Conservation (phyloP, 768 basidiomycete species). For the Tulasnella sp. region DNA sequence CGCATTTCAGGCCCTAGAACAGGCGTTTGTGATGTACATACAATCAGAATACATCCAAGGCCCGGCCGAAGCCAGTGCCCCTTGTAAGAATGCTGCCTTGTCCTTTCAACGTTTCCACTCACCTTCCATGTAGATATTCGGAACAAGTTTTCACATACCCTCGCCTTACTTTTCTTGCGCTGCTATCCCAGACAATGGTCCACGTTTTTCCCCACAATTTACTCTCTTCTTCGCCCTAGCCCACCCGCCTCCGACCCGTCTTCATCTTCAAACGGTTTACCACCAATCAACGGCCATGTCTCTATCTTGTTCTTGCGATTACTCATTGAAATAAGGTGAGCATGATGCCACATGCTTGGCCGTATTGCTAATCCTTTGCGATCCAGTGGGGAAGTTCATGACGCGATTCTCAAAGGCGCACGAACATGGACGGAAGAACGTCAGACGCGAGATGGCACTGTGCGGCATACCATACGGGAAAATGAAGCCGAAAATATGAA, state of each 20-base stretch:
- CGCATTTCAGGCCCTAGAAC: constrained; percentile 38
- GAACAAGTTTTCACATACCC: constrained; percentile 89
- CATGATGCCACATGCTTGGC: background rate
- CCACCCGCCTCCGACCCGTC: constrained; percentile 23
- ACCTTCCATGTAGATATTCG: constrained; percentile 53
- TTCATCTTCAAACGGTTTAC: constrained; percentile 27
- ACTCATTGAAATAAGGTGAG: constrained; percentile 59
- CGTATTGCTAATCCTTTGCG: background rate
- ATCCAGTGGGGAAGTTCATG: constrained; percentile 83
- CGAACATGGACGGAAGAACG: constrained; percentile 56
- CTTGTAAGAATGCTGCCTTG: constrained; percentile 47
- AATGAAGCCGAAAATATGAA: constrained; percentile 74
- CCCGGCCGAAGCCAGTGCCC: constrained; percentile 62
- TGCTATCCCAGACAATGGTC: constrained; percentile 81
- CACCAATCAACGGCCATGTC: constrained; percentile 68
- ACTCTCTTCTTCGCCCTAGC: constrained; percentile 52
- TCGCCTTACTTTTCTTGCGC: constrained; percentile 79
- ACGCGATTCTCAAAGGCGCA: constrained; percentile 84
- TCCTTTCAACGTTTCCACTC: constrained; percentile 16
- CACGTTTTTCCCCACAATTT: constrained; percentile 66
- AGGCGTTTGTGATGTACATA: constrained; percentile 68
- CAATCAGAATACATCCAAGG: constrained; percentile 82
- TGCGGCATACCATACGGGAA: constrained; percentile 83
- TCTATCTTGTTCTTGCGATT: constrained; percentile 84
- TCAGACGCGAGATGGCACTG: constrained; percentile 66